These are phyloP conservation scores for Vitis hybrid DNA, from an alignment of 177 flowering plant genomes.

Conservation along the genomic window DNA sequence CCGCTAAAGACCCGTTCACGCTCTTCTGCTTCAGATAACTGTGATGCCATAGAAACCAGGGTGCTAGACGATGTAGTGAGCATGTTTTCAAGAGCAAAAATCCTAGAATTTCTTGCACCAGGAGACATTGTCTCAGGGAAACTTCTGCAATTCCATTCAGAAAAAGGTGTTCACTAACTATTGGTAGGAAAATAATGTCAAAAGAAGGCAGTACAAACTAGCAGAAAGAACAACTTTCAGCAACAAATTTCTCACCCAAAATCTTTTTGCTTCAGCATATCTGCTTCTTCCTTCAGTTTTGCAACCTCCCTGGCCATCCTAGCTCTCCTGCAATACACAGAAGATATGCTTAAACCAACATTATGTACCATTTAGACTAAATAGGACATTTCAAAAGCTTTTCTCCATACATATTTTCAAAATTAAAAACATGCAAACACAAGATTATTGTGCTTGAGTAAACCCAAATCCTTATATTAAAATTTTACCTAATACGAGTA, in stretches of 20 bases:
- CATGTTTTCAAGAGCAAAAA: slow-evolving; percentile 96
- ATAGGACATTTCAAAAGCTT: neutral
- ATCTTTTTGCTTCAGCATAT: slow-evolving; percentile 35
- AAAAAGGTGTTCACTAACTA: neutral
- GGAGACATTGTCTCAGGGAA: slow-evolving; percentile 73
- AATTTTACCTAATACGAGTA: too few species aligned
- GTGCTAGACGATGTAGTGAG: slow-evolving; percentile 81
- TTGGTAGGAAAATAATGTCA: neutral
- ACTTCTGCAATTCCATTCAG: slow-evolving; percentile 34
- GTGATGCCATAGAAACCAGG: slow-evolving; percentile 94
- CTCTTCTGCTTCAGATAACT: slow-evolving; percentile 95
- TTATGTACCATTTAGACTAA: too few species aligned
- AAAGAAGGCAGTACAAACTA: neutral
- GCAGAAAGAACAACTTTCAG: neutral
- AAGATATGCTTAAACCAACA: neutral
- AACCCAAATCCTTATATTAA: too few species aligned
- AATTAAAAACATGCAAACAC: too few species aligned
- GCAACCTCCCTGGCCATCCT: slow-evolving; percentile 78
- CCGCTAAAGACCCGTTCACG: slow-evolving; percentile 88
- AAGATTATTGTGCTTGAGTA: too few species aligned
- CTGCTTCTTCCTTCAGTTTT: slow-evolving; percentile 65
- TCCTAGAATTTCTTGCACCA: slow-evolving; percentile 95
- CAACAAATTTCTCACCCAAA: slow-evolving; percentile 35
- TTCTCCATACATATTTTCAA: too few species aligned
- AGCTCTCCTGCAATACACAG: slow-evolving; percentile 54